Evolutionary conservation across 345 rosid genomes (phyloP).

Genomic region (Dipteronia sinensis): DNA sequence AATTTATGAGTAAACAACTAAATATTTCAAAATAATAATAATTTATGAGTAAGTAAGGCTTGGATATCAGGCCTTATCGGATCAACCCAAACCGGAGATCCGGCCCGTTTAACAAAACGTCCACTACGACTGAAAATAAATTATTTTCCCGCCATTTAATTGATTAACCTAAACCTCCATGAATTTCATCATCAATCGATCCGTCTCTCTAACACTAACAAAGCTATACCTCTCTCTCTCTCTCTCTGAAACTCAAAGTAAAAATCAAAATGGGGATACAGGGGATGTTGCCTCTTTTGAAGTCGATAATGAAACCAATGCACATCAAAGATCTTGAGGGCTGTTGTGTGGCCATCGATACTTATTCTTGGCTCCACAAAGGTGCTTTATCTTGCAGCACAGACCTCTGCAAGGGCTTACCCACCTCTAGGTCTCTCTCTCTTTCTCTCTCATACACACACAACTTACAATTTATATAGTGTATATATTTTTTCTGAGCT

Average conservation of each 20-base stretch:
- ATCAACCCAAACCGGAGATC: not conserved
- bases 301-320: constrained; percentile 76
- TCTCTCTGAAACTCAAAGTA: not conserved
- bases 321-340: constrained; percentile 80
- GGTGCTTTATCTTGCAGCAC: constrained; percentile 73
- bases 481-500: no score
- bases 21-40: no score
- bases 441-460: no score
- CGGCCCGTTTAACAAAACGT: not conserved
- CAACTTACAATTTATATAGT: no score
- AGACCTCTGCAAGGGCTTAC: constrained; percentile 68
- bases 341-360: constrained; percentile 80
- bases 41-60: no score
- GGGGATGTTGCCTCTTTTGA: constrained; percentile 83
- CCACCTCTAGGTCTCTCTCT: constrained; percentile 52
- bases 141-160: constrained; percentile 11
- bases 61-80: no score
- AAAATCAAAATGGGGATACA: constrained; percentile 64
- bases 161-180: not conserved
- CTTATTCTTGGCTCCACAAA: constrained; percentile 94
- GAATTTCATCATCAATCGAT: not conserved
- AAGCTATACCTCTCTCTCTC: not conserved
- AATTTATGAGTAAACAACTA: no score
- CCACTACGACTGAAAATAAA: not conserved
- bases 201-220: no score